phyloP scores from a whole-genome alignment of 148 eudicot species.

The Persicaria tinctoria region DNA sequence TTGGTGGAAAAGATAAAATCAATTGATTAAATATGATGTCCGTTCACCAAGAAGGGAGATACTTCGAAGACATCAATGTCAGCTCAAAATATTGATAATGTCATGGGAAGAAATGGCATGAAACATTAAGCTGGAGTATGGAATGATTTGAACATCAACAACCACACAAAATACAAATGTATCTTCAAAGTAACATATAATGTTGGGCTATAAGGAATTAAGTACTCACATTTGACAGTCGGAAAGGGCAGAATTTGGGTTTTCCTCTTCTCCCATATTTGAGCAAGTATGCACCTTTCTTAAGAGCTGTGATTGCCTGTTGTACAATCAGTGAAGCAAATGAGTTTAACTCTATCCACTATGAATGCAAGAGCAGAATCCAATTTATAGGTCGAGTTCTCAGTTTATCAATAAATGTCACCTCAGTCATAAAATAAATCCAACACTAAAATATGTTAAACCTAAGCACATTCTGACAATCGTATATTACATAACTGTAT shows the following conservation, averaged over 20 bases:
- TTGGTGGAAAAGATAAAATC: not conserved
- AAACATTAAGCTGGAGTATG: not conserved
- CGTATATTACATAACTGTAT: not conserved
- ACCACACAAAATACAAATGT: not conserved
- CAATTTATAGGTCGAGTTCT: not conserved
- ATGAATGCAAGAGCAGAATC: not conserved
- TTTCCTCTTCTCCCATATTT: slow-evolving; percentile 94
- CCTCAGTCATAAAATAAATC: not conserved
- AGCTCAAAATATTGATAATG: slow-evolving; percentile 4
- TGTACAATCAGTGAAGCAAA: not conserved
- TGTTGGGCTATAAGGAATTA: not conserved
- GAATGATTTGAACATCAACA: not conserved
- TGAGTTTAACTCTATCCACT: not conserved
- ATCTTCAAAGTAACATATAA: not conserved
- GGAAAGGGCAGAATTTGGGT: slow-evolving; percentile 87
- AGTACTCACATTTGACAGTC: slow-evolving; percentile 69
- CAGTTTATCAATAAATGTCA: not conserved
- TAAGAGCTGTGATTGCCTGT: slow-evolving; percentile 91
- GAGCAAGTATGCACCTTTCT: slow-evolving; percentile 79
- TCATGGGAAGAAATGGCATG: slow-evolving; percentile 1
- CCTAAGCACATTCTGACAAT: not conserved
- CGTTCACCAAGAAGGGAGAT: not conserved
- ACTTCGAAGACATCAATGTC: not conserved
- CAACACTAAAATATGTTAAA: not conserved
- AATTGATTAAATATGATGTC: not conserved